Percentiles rank a stretch among this genome's conserved stretches.
These are phyloP conservation scores for Citrus cavaleriei DNA, from an alignment of 345 rosid species.

Conservation along the genomic window DNA sequence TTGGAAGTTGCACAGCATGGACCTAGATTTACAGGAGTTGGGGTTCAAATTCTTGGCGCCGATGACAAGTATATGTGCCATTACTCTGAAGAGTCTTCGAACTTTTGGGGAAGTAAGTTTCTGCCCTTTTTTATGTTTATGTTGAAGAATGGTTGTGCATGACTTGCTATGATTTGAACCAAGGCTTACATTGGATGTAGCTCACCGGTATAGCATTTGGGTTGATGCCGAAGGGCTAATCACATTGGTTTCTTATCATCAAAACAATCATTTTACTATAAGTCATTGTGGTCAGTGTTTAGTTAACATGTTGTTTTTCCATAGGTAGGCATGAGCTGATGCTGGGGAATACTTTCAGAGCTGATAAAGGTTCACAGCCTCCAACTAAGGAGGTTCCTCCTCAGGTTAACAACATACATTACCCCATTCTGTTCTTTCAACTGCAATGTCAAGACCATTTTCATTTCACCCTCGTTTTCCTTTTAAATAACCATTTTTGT, in stretches of 20 bases:
- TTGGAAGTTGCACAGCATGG: slow-evolving; percentile 61
- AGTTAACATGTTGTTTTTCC: slow-evolving; percentile 19
- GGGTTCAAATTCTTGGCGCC: slow-evolving; percentile 95
- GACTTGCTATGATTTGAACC: not conserved
- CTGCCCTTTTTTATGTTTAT: not conserved
- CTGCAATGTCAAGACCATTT: not conserved
- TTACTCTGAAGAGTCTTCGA: slow-evolving; percentile 54
- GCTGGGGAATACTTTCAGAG: slow-evolving; percentile 75
- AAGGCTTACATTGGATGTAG: not conserved
- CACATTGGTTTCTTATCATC: not conserved
- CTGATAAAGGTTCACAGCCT: slow-evolving; percentile 50
- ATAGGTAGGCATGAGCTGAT: slow-evolving; percentile 82
- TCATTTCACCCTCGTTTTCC: not conserved
- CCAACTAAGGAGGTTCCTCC: slow-evolving; percentile 81
- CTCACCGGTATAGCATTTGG: not conserved
- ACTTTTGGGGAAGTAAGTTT: slow-evolving; percentile 92
- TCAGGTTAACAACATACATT: slow-evolving; percentile 41
- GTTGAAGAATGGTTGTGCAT: not conserved
- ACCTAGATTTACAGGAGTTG: slow-evolving; percentile 74
- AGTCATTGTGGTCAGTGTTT: not conserved
- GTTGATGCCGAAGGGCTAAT: not conserved
- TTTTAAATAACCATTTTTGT: not conserved
- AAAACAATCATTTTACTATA: not conserved
- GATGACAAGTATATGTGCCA: slow-evolving; percentile 80
- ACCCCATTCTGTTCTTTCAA: not conserved